phyloP scores from a whole-genome alignment of 176 grass and related monocot species.

The Cenchrus fungigraminus region DNA sequence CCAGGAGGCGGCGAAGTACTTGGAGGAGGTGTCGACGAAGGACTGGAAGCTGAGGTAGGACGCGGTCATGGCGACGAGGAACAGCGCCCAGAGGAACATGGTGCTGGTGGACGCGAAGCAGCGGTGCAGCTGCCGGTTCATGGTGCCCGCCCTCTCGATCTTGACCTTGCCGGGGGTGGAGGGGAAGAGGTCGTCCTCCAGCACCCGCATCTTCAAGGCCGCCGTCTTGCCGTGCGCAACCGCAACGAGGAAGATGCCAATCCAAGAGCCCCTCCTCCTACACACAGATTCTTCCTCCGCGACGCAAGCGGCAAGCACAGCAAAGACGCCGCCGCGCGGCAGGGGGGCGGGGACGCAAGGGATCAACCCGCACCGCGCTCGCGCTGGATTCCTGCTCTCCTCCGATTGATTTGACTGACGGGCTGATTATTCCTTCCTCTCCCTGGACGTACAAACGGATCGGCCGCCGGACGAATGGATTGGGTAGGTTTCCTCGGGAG shows the following conservation, averaged over 20 bases:
- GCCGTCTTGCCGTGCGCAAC: slow-evolving; percentile 15
- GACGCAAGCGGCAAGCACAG: background rate
- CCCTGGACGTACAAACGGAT: background rate
- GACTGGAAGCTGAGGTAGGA: slow-evolving; percentile 92
- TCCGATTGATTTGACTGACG: background rate
- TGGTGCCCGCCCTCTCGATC: slow-evolving; percentile 70
- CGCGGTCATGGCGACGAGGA: slow-evolving; percentile 84
- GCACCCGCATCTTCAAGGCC: slow-evolving; percentile 64
- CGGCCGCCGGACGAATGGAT: background rate
- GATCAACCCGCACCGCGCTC: background rate
- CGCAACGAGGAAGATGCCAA: background rate
- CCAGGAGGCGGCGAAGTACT: slow-evolving; percentile 77
- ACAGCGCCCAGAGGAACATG: slow-evolving; percentile 85
- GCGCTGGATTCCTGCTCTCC: background rate
- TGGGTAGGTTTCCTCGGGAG: background rate
- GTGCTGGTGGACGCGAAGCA: slow-evolving; percentile 90
- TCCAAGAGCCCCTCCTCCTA: background rate
- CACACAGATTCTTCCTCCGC: slow-evolving; percentile 13
- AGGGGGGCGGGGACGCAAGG: slow-evolving; percentile 1
- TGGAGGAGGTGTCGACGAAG: slow-evolving; percentile 88
- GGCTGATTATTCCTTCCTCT: background rate
- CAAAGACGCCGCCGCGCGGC: background rate
- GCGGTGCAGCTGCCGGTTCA: slow-evolving; percentile 79
- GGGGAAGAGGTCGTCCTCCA: slow-evolving; percentile 91
- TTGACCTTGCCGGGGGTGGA: slow-evolving; percentile 94